phyloP scores from a whole-genome alignment of 129 eudicot genomes.

The Artemisia annua region DNA sequence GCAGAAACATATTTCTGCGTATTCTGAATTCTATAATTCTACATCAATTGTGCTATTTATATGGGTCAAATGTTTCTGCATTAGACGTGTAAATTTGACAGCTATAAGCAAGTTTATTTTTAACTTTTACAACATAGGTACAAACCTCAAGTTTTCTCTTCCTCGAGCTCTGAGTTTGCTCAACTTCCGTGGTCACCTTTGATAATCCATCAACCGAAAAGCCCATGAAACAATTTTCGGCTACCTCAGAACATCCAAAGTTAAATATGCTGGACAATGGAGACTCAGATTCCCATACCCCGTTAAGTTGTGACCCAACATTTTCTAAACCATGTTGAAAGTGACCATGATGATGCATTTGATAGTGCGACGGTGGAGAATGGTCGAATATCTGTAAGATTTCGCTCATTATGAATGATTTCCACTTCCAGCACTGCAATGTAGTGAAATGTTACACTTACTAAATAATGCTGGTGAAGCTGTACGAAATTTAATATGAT shows the following conservation, averaged over 20 bases:
- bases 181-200: conserved; percentile 14
- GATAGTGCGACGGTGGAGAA: conserved; percentile 22
- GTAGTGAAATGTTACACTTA: neutral
- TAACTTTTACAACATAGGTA: neutral
- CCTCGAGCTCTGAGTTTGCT: conserved; percentile 16
- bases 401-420: conserved; percentile 16
- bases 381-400: conserved; percentile 25
- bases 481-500: conserved; percentile 11
- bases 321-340: conserved; percentile 5
- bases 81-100: too few species aligned
- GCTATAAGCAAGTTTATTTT: too few species aligned
- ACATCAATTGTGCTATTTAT: too few species aligned
- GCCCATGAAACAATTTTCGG: conserved; percentile 7
- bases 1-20: too few species aligned
- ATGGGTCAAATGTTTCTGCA: too few species aligned
- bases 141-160: conserved; percentile 37
- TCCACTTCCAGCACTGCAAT: neutral
- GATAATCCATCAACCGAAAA: conserved; percentile 35
- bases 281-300: conserved; percentile 11
- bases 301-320: neutral
- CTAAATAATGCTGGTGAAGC: neutral
- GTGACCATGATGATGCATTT: conserved; percentile 10
- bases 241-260: conserved; percentile 12
- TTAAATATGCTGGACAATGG: conserved; percentile 1
- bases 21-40: too few species aligned